Evolutionary conservation across 768 basidiomycete species (phyloP).

Genomic region (Tulasnella sp.): DNA sequence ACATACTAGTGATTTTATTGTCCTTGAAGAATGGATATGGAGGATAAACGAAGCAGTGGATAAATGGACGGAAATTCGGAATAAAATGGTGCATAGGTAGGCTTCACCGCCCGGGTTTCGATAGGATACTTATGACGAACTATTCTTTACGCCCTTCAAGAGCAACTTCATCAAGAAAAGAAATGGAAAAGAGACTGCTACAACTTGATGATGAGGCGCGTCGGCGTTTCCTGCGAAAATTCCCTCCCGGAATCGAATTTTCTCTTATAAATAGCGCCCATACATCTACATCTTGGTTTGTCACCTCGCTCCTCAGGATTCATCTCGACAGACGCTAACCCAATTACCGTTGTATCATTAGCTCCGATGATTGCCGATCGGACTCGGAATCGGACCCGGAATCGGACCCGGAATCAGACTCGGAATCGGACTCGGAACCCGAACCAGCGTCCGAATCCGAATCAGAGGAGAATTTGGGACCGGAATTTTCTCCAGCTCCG

Average conservation of each 20-base stretch:
- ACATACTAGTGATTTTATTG: background rate
- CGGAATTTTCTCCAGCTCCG: no score
- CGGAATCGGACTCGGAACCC: no score
- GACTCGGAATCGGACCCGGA: no score
- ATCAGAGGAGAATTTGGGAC: no score
- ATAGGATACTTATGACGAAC: background rate
- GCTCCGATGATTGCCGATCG: no score
- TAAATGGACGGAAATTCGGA: background rate
- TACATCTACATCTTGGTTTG: background rate
- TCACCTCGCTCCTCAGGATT: background rate
- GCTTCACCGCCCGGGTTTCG: background rate
- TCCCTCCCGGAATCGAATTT: background rate
- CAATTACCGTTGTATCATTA: no score
- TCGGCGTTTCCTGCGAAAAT: background rate
- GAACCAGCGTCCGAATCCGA: no score
- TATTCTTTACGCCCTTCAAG: background rate
- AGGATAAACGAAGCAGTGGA: background rate
- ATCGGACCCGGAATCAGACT: no score
- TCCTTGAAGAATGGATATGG: background rate
- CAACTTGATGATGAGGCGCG: background rate
- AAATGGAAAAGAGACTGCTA: background rate
- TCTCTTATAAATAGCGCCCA: background rate
- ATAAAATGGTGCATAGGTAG: background rate
- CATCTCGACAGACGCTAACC: background rate
- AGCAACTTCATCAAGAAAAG: background rate